Base-by-base conservation (phyloP, 345 rosid species). In the Acer negundo region DNA sequence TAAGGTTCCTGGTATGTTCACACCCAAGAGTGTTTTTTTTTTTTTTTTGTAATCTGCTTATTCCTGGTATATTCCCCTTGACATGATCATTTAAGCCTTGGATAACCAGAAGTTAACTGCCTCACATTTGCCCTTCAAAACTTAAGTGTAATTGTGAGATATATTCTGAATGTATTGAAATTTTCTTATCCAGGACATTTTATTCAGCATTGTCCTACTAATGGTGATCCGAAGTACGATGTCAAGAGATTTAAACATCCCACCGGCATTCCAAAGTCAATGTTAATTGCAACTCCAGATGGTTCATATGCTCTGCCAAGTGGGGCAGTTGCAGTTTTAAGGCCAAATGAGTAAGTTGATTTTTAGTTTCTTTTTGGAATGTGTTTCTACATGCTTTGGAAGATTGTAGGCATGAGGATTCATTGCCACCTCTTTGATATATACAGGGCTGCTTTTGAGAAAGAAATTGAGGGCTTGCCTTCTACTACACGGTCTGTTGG, bases 201-300 rank as follows among this genome's bases (percentile, higher is more conserved):
- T 82, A 97, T 97, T 77, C 99, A 97, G 87, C 99, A 97, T 77
- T 97, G 98, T 63, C 97, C 99, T 64, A 97, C 99, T 64, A 97
- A 97, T 80, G 98, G 99, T 62, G 98, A 97, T 83, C 99, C 99
- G 20, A 89, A 64, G 77, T 97, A 81, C 72, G 97, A 97, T 84
- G 86, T 97, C 63, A 97, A 89, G 82, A 90, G 98, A 85, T 94
- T 90, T 76, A 97, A 89, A 78, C 98, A 93, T 78, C 97, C 98
- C 17, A 97, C 98, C 44, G 99, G 99, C 55, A 94, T 97, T 73
- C 98, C 99, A 31, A 97, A 94, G 87, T 97, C 99, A 24, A 97
- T 97, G 99, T 86, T 97, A 72, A 88, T 92, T 93, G 90, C 94
- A 20, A 91, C 92, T 70, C 95, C 95, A 65, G 98, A 94, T 80